Base-by-base conservation (phyloP, 352 stramenopile species). In the Phytophthora capsici region DNA sequence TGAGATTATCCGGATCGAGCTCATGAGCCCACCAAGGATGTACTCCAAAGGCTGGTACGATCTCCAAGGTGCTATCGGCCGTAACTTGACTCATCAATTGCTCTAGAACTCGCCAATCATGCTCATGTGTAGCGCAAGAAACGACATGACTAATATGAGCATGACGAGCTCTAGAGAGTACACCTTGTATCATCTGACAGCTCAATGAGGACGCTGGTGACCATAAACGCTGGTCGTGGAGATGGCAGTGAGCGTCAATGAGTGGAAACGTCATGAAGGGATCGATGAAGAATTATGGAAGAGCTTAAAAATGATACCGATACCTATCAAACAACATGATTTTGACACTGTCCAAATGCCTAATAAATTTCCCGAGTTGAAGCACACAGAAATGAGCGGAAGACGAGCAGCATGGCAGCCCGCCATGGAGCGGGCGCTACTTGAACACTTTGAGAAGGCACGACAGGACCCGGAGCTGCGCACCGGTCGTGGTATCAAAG, bases 21-120 rank as follows among this genome's bases (percentile, higher is more conserved):
- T 79, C 49, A 1, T 57, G 22, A 1, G 78, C 78, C 80, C 81
- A 95, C 86, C 86, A 95, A 10, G 86, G 86, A 74, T 95, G 86
- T 0, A 95, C 47, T 0, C 86, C 86, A 61, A 95, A 95, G 14
- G 68, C 65, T 19, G 82, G 73, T 26, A 90, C 50, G 38, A 93
- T 78, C 4, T 56, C 51, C 10, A 82, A 22, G 0, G 12, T 19
- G 14, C 25, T 53, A 2, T 53, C 43, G 4, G 55, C 1, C 4
- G 28, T 25, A 8, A 61, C 54, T n/a, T 51, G 30, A 22, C 45
- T 25, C 20, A 88, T 44, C 2, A 90, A 57, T n/a, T 63, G 56
- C 50, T 91, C 77, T 16, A 91, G 68, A 34, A 69, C 47, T 0
- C 44, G 36, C 87, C 84, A 95, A 41, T 93, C 83, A 6, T 71